Conservation (phyloP, 768 basidiomycete species). For the Lentinula boryana region DNA sequence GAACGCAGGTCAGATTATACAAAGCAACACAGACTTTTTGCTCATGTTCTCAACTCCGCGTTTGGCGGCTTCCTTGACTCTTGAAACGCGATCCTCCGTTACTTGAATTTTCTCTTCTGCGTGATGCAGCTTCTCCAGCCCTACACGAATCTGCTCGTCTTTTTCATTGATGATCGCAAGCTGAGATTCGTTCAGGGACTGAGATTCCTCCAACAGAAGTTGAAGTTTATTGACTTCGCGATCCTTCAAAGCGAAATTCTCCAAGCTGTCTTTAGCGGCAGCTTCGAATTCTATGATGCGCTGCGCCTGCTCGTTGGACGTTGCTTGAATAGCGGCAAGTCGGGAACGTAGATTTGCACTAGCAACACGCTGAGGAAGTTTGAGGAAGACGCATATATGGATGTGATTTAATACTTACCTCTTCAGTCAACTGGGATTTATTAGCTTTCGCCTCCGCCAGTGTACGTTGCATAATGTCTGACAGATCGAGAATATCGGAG, state of each 20-base stretch:
- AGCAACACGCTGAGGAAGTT: slow-evolving; percentile 8
- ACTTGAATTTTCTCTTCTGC: slow-evolving; percentile 2
- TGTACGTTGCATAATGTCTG: slow-evolving; percentile 15
- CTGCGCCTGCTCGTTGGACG: slow-evolving; percentile 10
- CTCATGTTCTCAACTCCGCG: slow-evolving; percentile 11
- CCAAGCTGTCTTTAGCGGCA: slow-evolving; percentile 8
- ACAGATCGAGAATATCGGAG: slow-evolving; percentile 15
- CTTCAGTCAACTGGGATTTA: slow-evolving; percentile 18
- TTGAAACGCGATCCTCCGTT: slow-evolving; percentile 4
- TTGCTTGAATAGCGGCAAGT: slow-evolving; percentile 9
- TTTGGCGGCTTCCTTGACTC: slow-evolving; percentile 11
- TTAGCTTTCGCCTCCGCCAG: slow-evolving; percentile 16
- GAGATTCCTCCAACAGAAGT: slow-evolving; percentile 9
- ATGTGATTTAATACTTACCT: slow-evolving; percentile 12
- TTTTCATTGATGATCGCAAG: background rate
- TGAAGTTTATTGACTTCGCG: background rate
- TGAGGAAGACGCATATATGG: slow-evolving; percentile 5
- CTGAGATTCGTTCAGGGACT: background rate
- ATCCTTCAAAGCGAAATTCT: slow-evolving; percentile 2
- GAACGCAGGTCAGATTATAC: background rate
- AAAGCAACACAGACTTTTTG: slow-evolving; percentile 11
- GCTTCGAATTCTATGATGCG: slow-evolving; percentile 14
- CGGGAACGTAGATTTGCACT: slow-evolving; percentile 15
- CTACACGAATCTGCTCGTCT: background rate
- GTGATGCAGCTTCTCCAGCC: background rate